Evolutionary conservation across 2,329 filamentous ascomycete genomes (phyloP), one percentile per base, ranked within the genome.

Genomic region (Podosphaera fusca): DNA sequence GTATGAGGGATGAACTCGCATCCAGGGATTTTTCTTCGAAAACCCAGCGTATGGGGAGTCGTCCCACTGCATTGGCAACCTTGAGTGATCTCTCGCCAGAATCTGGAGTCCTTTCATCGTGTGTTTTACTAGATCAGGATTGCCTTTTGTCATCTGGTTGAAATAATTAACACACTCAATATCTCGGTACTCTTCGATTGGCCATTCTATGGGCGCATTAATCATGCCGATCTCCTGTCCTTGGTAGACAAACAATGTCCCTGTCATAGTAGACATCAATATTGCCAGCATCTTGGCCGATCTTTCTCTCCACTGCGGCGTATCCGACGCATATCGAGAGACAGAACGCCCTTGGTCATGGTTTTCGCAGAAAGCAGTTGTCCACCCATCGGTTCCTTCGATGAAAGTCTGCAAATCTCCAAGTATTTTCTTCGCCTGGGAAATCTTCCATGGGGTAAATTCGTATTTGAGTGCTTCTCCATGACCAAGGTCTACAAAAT

Each of bases 1-100:
- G 56, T 58, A 58, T 38, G 29, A 49, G 50, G 50, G 50, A 55
- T 58, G 50, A n/a, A 42, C 34, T 12, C 56, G 56, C 56, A 59
- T 59, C 53, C 53, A 59, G 14, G 58, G 55, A 14, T 38, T 29
- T 9, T 50, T 33, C 2, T 80, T 80, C 5, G 53, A 55, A 69
- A 87, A 87, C 29, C 84, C 83, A 0, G 72, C 81, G 59, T 85
- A 76, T 0, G 70, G 65, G 1, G 69, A 70, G 14, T 67, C 64
- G 60, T 79, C 73, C 82, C 83, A 87, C 64, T 85, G 82, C 66
- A 87, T 80, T 0, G 83, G 82, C 0, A 80, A 78, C 45, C 83
- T 74, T 9, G 77, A 79, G 66, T 87, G 83, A 67, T 87, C 84
- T 77, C 61, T 73, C 70, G 75, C 80, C 35, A 84, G 74, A 58